Evolutionary conservation across 176 grass and related monocot species (phyloP).

Genomic region (Oryza rufipogon): DNA sequence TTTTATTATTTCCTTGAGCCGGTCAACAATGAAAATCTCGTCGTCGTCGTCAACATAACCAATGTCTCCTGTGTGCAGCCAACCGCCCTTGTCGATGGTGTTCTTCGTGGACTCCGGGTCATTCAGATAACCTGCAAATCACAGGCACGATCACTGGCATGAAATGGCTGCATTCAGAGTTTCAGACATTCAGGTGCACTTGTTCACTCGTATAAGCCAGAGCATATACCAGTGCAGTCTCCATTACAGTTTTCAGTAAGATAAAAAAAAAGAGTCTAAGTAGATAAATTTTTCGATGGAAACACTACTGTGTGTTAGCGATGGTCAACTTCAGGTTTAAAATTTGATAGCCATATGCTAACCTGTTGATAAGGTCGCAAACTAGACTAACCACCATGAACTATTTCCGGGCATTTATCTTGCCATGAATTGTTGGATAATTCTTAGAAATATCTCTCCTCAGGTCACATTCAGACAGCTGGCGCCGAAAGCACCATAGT

Average conservation of each 20-base stretch:
- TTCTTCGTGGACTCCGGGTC: slow-evolving; percentile 76
- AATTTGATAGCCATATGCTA: slow-evolving; percentile 8
- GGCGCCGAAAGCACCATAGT: slow-evolving; percentile 19
- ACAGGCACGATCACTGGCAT: not conserved
- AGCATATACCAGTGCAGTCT: not conserved
- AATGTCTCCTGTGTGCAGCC: slow-evolving; percentile 93
- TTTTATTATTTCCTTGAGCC: slow-evolving; percentile 97
- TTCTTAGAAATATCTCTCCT: slow-evolving; percentile 1
- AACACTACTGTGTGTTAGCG: not conserved
- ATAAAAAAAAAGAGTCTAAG: not conserved
- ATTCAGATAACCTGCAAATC: slow-evolving; percentile 85
- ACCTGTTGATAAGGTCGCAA: not conserved
- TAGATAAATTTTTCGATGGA: not conserved
- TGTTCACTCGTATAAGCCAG: not conserved
- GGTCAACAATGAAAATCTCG: slow-evolving; percentile 93
- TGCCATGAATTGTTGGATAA: not conserved
- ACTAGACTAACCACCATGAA: not conserved
- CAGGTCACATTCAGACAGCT: not conserved
- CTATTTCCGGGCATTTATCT: slow-evolving; percentile 4
- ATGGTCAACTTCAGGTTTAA: slow-evolving; percentile 1
- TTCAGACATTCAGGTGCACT: not conserved
- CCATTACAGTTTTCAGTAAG: not conserved
- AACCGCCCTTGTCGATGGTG: slow-evolving; percentile 86
- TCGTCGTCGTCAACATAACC: slow-evolving; percentile 83
- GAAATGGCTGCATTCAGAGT: not conserved